Evolutionary conservation across 345 rosid species (phyloP).

Genomic region (Murraya koenigii): DNA sequence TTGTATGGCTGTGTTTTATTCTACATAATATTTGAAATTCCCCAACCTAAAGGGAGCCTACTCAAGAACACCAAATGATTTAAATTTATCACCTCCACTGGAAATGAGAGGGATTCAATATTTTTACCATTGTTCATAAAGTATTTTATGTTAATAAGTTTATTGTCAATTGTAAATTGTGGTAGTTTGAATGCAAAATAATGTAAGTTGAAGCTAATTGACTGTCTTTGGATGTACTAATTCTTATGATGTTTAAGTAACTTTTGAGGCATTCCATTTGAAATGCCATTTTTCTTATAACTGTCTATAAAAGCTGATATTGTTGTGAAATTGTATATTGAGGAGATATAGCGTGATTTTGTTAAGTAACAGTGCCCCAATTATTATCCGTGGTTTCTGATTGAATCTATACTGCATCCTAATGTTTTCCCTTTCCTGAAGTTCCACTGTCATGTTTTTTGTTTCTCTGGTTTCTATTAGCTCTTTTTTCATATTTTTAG

Average conservation of each 20-base stretch:
- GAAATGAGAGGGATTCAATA: too few species aligned
- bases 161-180: background rate
- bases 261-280: background rate
- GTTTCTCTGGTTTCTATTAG: too few species aligned
- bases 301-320: background rate
- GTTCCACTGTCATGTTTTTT: too few species aligned
- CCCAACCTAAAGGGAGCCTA: background rate
- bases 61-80: background rate
- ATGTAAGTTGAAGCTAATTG: background rate
- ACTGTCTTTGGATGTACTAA: background rate
- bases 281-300: background rate
- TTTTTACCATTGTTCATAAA: too few species aligned
- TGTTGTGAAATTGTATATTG: background rate
- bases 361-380: too few species aligned
- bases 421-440: too few species aligned
- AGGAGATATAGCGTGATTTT: too few species aligned
- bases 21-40: background rate
- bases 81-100: background rate
- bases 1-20: background rate
- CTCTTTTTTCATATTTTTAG: background rate
- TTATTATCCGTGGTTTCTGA: too few species aligned
- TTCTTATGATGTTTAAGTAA: background rate
- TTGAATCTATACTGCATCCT: too few species aligned
- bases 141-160: background rate
- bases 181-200: background rate